Base-by-base conservation (phyloP, 192 early-diverging fungal genomes). In the Backusella tuberculispora region DNA sequence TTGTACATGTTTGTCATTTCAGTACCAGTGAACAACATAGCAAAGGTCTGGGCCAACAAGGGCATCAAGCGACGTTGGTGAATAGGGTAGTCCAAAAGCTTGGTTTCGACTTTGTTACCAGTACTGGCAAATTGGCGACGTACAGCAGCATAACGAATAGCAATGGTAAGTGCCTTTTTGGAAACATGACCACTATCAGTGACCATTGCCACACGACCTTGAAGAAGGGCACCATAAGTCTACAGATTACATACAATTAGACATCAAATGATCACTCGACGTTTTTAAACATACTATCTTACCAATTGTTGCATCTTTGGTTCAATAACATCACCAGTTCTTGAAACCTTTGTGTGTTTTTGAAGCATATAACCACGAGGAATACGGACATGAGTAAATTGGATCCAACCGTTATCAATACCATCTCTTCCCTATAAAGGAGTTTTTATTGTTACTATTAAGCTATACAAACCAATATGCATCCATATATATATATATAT, bases 41-140 rank as follows among this genome's bases (percentile, higher is more conserved):
- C 95, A 83, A 90, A 95, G 7, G 94, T 89, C 85, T 94, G 93
- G 26, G 96, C 94, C 70, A 97, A 85, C 71, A 97, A 83, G 5
- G 96, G 96, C 87, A 97, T 90, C 72, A 97, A 82, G n/a, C 96
- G 92, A 86, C 95, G 88, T 81, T 97, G 96, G 83, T 97, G 96
- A 66, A 97, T 95, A 46, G 92, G 90, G 77, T 97, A 97, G 83
- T 97, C 96, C 53, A 97, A 83, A 71, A 97, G 84, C 82, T 95
- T 96, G 67, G 92, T 96, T 81, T 97, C 96, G 41, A 84, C 82
- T 14, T 90, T 83, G 24, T 86, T 86, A 12, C 87, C 81, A 41
- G 85, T 81, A n/a, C 71, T 87, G 34, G 83, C 83, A 76, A 97
- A 97, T 83, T 97, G 96, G 47, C 96, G 91, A 77, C 96, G 92